A percentile compares a stretch with the other conserved stretches of the same genome.
Evolutionary conservation across 495 filamentous ascomycete species (phyloP).

Genomic region (Cercophora newfieldiana): DNA sequence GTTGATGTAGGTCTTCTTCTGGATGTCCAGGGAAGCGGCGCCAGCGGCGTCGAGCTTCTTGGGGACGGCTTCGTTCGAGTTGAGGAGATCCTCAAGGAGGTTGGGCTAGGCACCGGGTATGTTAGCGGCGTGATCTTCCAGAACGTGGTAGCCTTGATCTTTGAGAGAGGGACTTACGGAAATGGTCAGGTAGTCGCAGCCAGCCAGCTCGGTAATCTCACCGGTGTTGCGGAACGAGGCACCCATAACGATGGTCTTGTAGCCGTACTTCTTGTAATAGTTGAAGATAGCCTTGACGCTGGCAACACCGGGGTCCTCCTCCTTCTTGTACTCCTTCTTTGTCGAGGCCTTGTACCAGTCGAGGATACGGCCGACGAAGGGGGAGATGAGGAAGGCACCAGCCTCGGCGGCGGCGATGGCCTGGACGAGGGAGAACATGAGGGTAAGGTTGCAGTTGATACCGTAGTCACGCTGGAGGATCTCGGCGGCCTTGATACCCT

Average conservation of each 20-base stretch:
- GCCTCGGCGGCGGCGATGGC: constrained; percentile 96
- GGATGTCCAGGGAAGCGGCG: constrained; percentile 69
- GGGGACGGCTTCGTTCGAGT: constrained; percentile 73
- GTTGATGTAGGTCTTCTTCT: constrained; percentile 87
- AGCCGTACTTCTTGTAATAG: constrained; percentile 99
- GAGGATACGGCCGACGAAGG: constrained; percentile 98
- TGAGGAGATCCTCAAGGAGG: constrained; percentile 90
- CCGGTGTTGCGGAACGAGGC: constrained; percentile 94
- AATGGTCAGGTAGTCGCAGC: constrained; percentile 99
- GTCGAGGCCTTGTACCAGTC: constrained; percentile 98
- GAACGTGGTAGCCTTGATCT: background rate
- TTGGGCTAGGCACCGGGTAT: constrained; percentile 60
- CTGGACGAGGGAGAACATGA: constrained; percentile 97
- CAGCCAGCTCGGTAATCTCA: constrained; percentile 96
- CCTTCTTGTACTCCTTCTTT: constrained; percentile 84
- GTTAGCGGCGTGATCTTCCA: constrained; percentile 10
- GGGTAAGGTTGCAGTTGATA: constrained; percentile 97
- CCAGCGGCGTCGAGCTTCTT: constrained; percentile 82
- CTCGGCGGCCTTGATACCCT: constrained; percentile 97
- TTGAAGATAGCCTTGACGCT: constrained; percentile 96
- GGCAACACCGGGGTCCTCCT: constrained; percentile 96
- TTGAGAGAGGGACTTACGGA: constrained; percentile 58
- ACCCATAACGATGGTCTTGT: constrained; percentile 99
- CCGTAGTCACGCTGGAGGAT: constrained; percentile 89
- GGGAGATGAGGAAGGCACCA: constrained; percentile 96